Percentiles rank a stretch among this genome's conserved stretches.
phyloP scores from a whole-genome alignment of 2,329 filamentous ascomycete species.

The Neofusicoccum ribis region DNA sequence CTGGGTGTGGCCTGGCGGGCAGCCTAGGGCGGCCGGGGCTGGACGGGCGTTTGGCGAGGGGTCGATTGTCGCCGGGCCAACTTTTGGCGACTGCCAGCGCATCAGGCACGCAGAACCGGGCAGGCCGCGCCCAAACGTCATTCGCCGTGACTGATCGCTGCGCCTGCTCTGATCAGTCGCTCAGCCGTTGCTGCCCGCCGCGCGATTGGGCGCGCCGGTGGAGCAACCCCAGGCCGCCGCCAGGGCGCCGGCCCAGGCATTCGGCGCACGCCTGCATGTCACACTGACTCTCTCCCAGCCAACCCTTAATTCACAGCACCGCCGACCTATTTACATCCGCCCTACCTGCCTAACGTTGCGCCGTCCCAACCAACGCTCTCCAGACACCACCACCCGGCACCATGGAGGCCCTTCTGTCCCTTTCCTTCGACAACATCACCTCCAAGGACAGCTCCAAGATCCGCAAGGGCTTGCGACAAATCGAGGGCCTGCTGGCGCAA shows the following conservation, averaged over 20 bases:
- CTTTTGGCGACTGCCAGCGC: not conserved
- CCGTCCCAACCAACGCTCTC: constrained; percentile 5
- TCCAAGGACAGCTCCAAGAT: constrained; percentile 89
- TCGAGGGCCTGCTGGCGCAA: constrained; percentile 89
- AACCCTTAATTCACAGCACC: constrained; percentile 19
- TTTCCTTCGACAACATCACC: constrained; percentile 94
- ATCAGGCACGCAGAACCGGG: constrained; percentile 8
- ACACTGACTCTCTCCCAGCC: constrained; percentile 20
- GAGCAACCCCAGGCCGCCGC: constrained; percentile 15
- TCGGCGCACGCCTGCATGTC: constrained; percentile 11
- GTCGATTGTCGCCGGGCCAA: not conserved
- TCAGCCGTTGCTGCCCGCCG: constrained; percentile 13
- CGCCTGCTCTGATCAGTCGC: constrained; percentile 17
- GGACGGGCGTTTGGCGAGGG: not conserved
- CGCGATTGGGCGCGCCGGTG: constrained; percentile 12
- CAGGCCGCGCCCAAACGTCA: constrained; percentile 12
- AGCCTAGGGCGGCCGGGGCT: not conserved
- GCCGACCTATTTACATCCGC: constrained; percentile 18
- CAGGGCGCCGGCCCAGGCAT: constrained; percentile 9
- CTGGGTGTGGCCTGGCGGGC: not conserved
- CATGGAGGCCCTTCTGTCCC: constrained; percentile 90
- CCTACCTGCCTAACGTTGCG: not conserved
- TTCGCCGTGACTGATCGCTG: constrained; percentile 17
- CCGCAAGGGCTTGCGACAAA: constrained; percentile 88
- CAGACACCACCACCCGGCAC: constrained; percentile 19